phyloP scores from a whole-genome alignment of 345 rosid species.

The Dovyalis caffra region DNA sequence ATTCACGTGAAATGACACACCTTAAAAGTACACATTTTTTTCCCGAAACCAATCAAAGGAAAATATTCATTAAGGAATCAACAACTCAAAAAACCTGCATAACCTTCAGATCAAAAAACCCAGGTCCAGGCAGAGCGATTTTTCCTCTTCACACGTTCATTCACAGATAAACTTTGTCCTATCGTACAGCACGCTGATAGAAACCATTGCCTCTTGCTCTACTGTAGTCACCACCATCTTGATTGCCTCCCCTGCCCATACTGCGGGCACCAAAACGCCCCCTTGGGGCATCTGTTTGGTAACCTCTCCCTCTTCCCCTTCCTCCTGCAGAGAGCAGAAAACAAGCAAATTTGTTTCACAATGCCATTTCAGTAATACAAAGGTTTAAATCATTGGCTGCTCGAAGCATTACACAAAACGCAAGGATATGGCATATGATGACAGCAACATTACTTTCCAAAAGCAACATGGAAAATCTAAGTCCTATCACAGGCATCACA shows the following conservation, averaged over 20 bases:
- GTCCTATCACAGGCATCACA: neutral
- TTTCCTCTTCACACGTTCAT: neutral
- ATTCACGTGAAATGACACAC: conserved; percentile 12
- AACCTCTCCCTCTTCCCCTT: conserved; percentile 77
- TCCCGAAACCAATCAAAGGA: conserved; percentile 12
- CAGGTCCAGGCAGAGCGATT: conserved; percentile 7
- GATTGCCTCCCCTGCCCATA: conserved; percentile 60
- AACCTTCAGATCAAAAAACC: conserved; percentile 22
- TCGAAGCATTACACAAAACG: neutral
- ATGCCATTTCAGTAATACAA: neutral
- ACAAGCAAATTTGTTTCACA: neutral
- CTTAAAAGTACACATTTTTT: conserved; percentile 15
- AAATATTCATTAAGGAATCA: conserved; percentile 31
- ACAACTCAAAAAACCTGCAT: conserved; percentile 18
- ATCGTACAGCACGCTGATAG: conserved; percentile 56
- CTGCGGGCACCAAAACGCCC: conserved; percentile 39
- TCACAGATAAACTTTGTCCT: conserved; percentile 11
- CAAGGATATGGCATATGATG: neutral
- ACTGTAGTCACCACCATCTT: conserved; percentile 62
- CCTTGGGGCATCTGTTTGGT: conserved; percentile 56
- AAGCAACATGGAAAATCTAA: neutral
- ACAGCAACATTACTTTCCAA: neutral
- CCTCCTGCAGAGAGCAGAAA: conserved; percentile 27
- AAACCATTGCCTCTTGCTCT: conserved; percentile 69
- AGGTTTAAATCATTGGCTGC: neutral